Conservation (phyloP, 2,329 filamentous ascomycete genomes). For the Claviceps sp. region DNA sequence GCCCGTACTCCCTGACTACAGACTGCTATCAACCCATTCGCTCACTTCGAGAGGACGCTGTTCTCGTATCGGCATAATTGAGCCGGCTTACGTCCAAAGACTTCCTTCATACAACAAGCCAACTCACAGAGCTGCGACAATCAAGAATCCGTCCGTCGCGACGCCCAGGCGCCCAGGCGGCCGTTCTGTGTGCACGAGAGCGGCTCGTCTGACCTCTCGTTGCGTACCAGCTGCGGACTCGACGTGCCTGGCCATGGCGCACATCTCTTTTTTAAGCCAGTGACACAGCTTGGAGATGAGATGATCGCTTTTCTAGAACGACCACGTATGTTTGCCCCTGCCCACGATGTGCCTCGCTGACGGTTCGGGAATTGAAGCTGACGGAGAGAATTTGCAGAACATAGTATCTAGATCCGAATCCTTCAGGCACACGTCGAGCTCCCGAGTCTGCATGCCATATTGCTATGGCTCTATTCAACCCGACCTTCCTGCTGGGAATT, state of each 20-base stretch:
- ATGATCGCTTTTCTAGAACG: constrained; percentile 1
- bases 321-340: constrained; percentile 1
- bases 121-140: background rate
- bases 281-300: background rate
- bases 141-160: background rate
- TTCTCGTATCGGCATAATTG: background rate
- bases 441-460: background rate
- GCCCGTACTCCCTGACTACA: background rate
- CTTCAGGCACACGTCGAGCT: background rate
- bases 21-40: background rate
- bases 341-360: background rate
- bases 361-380: background rate
- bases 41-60: background rate
- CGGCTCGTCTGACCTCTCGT: background rate
- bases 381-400: background rate
- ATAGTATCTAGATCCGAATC: background rate
- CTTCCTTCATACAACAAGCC: background rate
- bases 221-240: background rate
- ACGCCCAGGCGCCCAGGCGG: background rate
- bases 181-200: background rate
- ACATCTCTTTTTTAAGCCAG: constrained; percentile 1
- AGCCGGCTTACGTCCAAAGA: background rate
- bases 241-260: constrained; percentile 2
- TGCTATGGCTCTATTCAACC: constrained; percentile 51
- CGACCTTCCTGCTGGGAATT: constrained; percentile 77